Evolutionary conservation across 1,284 basidiomycete species (phyloP).

Genomic region (Cryptococcus wingfieldii): DNA sequence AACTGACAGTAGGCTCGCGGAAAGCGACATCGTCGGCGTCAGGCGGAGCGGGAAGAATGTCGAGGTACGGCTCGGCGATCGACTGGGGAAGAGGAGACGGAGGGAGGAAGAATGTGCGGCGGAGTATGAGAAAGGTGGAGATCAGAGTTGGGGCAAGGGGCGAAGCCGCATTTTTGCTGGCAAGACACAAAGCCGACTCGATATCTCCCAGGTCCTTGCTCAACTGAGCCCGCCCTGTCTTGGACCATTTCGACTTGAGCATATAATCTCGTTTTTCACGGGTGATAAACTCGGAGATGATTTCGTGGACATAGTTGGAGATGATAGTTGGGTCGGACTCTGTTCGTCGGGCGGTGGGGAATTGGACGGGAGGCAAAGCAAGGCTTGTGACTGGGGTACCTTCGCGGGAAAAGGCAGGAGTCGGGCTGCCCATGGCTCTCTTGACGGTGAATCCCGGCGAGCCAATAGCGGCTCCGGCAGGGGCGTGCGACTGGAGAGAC

Average conservation of each 20-base stretch:
- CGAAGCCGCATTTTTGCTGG: constrained; percentile 19
- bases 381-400: constrained; percentile 16
- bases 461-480: not conserved
- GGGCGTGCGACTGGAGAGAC: constrained; percentile 4
- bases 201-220: constrained; percentile 47
- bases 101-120: constrained; percentile 37
- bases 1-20: constrained; percentile 40
- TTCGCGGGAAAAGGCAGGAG: constrained; percentile 1
- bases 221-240: constrained; percentile 41
- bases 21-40: constrained; percentile 38
- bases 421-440: constrained; percentile 7
- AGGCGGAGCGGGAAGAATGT: constrained; percentile 40
- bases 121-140: constrained; percentile 36
- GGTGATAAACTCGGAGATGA: constrained; percentile 43
- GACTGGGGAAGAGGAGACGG: constrained; percentile 24
- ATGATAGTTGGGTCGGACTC: constrained; percentile 23
- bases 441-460: not conserved
- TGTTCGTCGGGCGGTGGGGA: constrained; percentile 1
- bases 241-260: constrained; percentile 46
- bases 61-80: constrained; percentile 33
- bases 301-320: constrained; percentile 41
- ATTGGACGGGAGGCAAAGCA: constrained; percentile 8
- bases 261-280: constrained; percentile 49
- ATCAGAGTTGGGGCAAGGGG: constrained; percentile 24
- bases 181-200: constrained; percentile 35